Evolutionary conservation across 441 rosid genomes (phyloP).

Genomic region (Gossypium armourianum): DNA sequence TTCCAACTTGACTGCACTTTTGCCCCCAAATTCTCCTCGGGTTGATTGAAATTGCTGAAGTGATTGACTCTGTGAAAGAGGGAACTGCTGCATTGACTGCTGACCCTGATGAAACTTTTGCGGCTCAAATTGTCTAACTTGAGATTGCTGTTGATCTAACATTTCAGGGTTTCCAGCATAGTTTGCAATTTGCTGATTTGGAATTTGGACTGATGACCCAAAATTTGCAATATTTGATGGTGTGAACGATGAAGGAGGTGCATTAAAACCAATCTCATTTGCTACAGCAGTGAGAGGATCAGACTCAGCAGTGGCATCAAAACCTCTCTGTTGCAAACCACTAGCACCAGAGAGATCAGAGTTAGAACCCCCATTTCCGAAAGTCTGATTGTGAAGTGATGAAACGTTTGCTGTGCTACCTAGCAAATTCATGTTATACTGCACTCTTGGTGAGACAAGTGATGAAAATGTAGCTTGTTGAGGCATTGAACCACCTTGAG

Average conservation of each 20-base stretch:
- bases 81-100: slow-evolving; percentile 29
- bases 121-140: slow-evolving; percentile 22
- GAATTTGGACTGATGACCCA: slow-evolving; percentile 25
- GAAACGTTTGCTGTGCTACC: slow-evolving; percentile 23
- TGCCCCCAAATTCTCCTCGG: slow-evolving; percentile 21
- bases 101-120: slow-evolving; percentile 26
- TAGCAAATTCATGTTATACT: slow-evolving; percentile 26
- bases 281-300: slow-evolving; percentile 21
- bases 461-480: slow-evolving; percentile 23
- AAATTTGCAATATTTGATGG: slow-evolving; percentile 20
- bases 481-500: slow-evolving; percentile 27
- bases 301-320: slow-evolving; percentile 22
- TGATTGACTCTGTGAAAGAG: slow-evolving; percentile 19
- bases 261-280: slow-evolving; percentile 23
- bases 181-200: slow-evolving; percentile 24
- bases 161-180: slow-evolving; percentile 19
- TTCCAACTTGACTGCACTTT: slow-evolving; percentile 27
- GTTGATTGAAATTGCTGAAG: slow-evolving; percentile 24
- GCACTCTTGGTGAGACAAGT: slow-evolving; percentile 21
- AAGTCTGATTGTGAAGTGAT: slow-evolving; percentile 26
- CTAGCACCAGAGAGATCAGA: slow-evolving; percentile 17
- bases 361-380: slow-evolving; percentile 22
- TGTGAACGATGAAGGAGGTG: slow-evolving; percentile 14
- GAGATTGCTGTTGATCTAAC: slow-evolving; percentile 22
- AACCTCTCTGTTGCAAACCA: slow-evolving; percentile 21